A percentile compares a stretch with the other conserved stretches of the same genome.
Conservation (phyloP, 805 yeast genomes). For the Kurtzmaniella fragi region DNA sequence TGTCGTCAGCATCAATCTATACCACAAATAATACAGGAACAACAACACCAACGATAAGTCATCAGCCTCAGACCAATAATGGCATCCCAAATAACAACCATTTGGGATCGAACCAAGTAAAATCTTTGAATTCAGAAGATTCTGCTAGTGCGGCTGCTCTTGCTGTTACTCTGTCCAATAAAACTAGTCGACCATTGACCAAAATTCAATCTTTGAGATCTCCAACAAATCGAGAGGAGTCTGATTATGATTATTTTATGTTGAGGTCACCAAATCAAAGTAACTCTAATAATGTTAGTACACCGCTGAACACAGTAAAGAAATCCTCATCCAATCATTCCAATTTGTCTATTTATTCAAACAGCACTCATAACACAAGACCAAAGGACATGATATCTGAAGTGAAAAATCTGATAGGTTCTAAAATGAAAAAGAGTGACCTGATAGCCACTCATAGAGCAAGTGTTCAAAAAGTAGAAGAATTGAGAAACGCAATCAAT, state of each 20-base stretch:
- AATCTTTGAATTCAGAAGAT: no score
- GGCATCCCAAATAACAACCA: no score
- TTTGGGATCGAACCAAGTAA: no score
- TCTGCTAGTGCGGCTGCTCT: no score
- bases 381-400: constrained; percentile 18
- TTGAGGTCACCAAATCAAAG: no score
- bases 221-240: no score
- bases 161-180: no score
- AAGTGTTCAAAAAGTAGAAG: constrained; percentile 24
- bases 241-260: no score
- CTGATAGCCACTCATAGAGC: constrained; percentile 18
- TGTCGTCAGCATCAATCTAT: not conserved
- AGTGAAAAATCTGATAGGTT: constrained; percentile 21
- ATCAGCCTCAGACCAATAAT: no score
- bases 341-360: not conserved
- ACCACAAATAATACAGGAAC: not conserved
- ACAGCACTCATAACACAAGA: not conserved
- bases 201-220: no score
- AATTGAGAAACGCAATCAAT: constrained; percentile 24
- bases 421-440: constrained; percentile 10
- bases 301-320: not conserved
- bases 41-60: not conserved
- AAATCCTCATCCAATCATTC: constrained; percentile 2
- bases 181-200: no score
- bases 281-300: no score